Evolutionary conservation across 441 rosid species (phyloP).

Genomic region (Flueggea neowawraea): DNA sequence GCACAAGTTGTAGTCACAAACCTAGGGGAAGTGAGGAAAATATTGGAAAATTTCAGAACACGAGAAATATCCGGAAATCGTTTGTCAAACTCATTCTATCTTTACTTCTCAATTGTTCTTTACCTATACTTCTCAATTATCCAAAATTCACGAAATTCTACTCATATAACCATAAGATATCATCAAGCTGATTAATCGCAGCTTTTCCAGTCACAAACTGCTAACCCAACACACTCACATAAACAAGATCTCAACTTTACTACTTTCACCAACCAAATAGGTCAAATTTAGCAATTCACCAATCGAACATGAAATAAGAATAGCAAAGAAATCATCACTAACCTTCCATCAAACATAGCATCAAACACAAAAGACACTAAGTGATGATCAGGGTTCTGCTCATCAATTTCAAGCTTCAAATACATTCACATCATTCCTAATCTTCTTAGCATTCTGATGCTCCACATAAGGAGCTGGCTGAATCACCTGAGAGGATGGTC

Average conservation of each 20-base stretch:
- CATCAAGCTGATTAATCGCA: not conserved
- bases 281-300: not conserved
- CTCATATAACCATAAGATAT: not conserved
- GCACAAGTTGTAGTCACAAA: no score
- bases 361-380: constrained; percentile 85
- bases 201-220: not conserved
- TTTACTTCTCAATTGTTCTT: no score
- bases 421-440: constrained; percentile 86
- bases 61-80: no score
- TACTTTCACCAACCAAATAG: not conserved
- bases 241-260: constrained; percentile 12
- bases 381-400: constrained; percentile 56
- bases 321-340: constrained; percentile 6
- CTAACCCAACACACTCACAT: not conserved
- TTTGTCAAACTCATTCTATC: no score
- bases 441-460: constrained; percentile 81
- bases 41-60: no score
- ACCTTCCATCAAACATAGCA: constrained; percentile 89
- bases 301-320: not conserved
- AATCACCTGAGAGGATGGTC: constrained; percentile 23
- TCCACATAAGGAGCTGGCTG: constrained; percentile 65
- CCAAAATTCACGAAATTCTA: no score
- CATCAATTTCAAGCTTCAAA: constrained; percentile 53
- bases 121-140: no score
- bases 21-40: no score